phyloP scores from a whole-genome alignment of 2,329 filamentous ascomycete species.

The Hirsutella minnesotensis region DNA sequence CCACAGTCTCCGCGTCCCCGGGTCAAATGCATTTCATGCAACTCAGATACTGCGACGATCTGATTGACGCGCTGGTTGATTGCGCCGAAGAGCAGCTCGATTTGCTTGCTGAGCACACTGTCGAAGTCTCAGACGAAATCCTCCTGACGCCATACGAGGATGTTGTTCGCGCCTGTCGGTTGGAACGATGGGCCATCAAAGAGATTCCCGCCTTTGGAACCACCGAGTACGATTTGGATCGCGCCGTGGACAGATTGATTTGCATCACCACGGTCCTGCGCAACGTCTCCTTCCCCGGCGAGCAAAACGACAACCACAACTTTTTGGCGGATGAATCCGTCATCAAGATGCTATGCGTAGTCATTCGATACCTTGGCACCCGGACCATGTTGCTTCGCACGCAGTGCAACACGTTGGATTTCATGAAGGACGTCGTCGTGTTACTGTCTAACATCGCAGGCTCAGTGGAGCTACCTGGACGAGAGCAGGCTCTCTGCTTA shows the following conservation, averaged over 20 bases:
- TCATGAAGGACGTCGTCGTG: conserved; percentile 91
- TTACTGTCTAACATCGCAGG: conserved; percentile 82
- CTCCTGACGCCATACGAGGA: conserved; percentile 80
- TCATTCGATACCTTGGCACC: conserved; percentile 80
- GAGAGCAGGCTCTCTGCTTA: conserved; percentile 77
- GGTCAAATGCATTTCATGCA: conserved; percentile 53
- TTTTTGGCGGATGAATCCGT: conserved; percentile 65
- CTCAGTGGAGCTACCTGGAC: conserved; percentile 66
- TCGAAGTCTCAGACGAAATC: conserved; percentile 78
- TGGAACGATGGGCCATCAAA: conserved; percentile 61
- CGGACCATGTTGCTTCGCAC: conserved; percentile 76
- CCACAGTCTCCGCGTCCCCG: conserved; percentile 51
- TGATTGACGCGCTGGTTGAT: conserved; percentile 79
- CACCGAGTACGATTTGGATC: conserved; percentile 68
- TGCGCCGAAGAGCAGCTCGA: conserved; percentile 86
- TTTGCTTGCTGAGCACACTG: conserved; percentile 69
- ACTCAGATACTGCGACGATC: conserved; percentile 68
- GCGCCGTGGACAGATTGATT: conserved; percentile 75
- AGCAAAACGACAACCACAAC: conserved; percentile 51
- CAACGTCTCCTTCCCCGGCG: conserved; percentile 74
- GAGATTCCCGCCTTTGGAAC: conserved; percentile 66
- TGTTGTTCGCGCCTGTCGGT: conserved; percentile 63
- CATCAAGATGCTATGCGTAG: conserved; percentile 70
- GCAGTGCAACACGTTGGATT: conserved; percentile 77
- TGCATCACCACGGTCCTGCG: conserved; percentile 87